Base-by-base conservation (phyloP, 1,284 basidiomycete genomes). In the Moesziomyces sp. region DNA sequence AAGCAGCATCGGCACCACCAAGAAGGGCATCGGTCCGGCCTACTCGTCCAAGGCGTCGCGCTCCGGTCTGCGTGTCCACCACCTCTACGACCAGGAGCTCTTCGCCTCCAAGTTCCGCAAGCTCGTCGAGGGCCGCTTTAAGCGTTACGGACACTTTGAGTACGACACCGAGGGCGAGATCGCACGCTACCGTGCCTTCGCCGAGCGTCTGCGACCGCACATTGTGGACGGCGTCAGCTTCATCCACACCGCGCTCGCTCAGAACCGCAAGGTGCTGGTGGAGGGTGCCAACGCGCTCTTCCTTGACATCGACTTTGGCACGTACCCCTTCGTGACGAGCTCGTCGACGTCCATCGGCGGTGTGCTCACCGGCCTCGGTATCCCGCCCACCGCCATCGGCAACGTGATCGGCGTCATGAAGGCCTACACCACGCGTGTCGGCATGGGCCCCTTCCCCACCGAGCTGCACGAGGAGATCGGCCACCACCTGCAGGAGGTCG, bases 91-190 rank as follows among this genome's bases (percentile, higher is more conserved):
- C 85, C 89, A 89, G 73, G 90, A 91, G 30, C 89, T 89, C 5
- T 99, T 99, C 85, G 91, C 93, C 7, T 84, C 87, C 70, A 97
- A 97, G 86, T 99, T 98, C 88, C 89, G 97, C 80, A 95, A 90
- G 85, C 88, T 98, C 66, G 96, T 99, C 51, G 97, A 99, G 85
- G 94, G 94, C 13, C 89, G 96, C 18, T 97, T 97, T 88, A 99
- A 99, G 87, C 92, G 96, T 51, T 99, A 99, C 83, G 96, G 97
- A 3, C 88, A 94, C 84, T 99, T 99, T 79, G 96, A 98, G 84
- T 99, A 98, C 83, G 96, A 99, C 85, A 98, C 96, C 11, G 96
- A 98, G 84, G 94, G 91, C 47, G 96, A 99, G 86, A 98, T 99
- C 62, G 82, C 89, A 77, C 90, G 94, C 40, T 97, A 98, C 88